phyloP scores from a whole-genome alignment of 2,329 filamentous ascomycete genomes.

The Trichophyton simii region DNA sequence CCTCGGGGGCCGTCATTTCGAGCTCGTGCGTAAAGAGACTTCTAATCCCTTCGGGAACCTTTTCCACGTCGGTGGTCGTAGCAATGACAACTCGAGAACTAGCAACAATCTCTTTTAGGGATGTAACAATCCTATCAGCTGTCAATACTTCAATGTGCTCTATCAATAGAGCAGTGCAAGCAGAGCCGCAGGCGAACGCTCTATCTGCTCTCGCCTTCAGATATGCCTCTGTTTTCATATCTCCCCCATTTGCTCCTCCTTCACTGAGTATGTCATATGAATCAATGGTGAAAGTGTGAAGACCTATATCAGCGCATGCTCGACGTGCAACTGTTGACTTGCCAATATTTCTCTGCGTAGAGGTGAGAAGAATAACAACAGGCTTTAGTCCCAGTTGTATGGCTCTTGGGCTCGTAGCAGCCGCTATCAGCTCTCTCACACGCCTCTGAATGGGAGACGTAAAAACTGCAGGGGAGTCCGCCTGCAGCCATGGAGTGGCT shows the following conservation, averaged over 20 bases:
- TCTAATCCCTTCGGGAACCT: constrained; percentile 78
- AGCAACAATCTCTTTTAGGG: constrained; percentile 71
- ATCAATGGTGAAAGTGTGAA: constrained; percentile 81
- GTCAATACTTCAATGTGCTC: constrained; percentile 83
- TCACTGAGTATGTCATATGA: constrained; percentile 93
- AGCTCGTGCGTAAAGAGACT: constrained; percentile 92
- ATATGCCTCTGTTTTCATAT: constrained; percentile 88
- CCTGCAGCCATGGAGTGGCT: constrained; percentile 26
- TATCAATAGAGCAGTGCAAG: constrained; percentile 73
- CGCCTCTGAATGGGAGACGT: constrained; percentile 51
- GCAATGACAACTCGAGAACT: constrained; percentile 74
- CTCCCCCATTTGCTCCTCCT: constrained; percentile 69
- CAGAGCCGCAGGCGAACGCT: constrained; percentile 73
- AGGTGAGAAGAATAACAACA: constrained; percentile 74
- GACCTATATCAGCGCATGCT: constrained; percentile 75
- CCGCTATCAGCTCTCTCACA: constrained; percentile 71
- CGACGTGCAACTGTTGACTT: constrained; percentile 67
- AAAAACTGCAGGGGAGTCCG: constrained; percentile 32
- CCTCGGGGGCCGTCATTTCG: constrained; percentile 84
- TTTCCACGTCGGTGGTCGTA: constrained; percentile 89
- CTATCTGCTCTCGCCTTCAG: constrained; percentile 77
- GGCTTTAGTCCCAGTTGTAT: constrained; percentile 79
- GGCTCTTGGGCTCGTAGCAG: constrained; percentile 76
- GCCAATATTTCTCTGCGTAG: constrained; percentile 84
- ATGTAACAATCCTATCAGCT: constrained; percentile 76